Percentiles rank a stretch among this genome's conserved stretches.
Conservation (phyloP, 768 basidiomycete genomes). For the Dioszegia hungarica region DNA sequence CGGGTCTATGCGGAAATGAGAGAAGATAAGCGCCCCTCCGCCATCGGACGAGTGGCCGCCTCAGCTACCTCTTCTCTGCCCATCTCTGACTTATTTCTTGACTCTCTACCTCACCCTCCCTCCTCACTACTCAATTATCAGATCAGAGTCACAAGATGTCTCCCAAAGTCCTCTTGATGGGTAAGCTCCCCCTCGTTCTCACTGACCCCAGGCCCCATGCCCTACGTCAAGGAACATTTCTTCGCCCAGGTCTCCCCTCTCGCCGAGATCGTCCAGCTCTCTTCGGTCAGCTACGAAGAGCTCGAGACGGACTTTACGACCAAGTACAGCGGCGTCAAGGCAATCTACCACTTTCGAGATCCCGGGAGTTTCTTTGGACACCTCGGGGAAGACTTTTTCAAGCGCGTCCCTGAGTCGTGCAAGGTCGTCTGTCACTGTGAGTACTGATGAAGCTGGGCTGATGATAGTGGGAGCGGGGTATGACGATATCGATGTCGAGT, state of each 20-base stretch:
- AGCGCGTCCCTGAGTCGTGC: constrained; percentile 3
- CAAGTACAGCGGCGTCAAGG: constrained; percentile 13
- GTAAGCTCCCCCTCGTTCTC: neutral
- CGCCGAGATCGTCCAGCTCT: constrained; percentile 10
- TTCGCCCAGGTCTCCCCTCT: constrained; percentile 1
- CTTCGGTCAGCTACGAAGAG: constrained; percentile 3
- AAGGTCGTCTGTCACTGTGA: constrained; percentile 11
- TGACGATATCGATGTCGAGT: constrained; percentile 19
- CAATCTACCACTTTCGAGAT: constrained; percentile 13
- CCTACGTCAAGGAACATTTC: constrained; percentile 9
- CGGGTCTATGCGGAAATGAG: no score
- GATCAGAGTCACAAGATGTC: no score
- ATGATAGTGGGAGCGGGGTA: constrained; percentile 22
- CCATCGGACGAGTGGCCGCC: no score
- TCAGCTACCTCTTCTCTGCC: no score
- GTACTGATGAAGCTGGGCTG: neutral
- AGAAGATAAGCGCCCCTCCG: no score
- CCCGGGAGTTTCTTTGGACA: constrained; percentile 8
- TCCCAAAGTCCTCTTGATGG: constrained; percentile 17
- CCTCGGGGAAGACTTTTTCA: constrained; percentile 10
- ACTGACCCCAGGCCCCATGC: constrained; percentile 6
- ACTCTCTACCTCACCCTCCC: no score
- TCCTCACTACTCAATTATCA: no score
- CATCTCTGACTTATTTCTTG: no score
- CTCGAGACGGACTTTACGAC: constrained; percentile 6